Percentiles rank a stretch among this genome's conserved stretches.
phyloP scores from a whole-genome alignment of 768 basidiomycete genomes.

The Lactifluus subvellereus region DNA sequence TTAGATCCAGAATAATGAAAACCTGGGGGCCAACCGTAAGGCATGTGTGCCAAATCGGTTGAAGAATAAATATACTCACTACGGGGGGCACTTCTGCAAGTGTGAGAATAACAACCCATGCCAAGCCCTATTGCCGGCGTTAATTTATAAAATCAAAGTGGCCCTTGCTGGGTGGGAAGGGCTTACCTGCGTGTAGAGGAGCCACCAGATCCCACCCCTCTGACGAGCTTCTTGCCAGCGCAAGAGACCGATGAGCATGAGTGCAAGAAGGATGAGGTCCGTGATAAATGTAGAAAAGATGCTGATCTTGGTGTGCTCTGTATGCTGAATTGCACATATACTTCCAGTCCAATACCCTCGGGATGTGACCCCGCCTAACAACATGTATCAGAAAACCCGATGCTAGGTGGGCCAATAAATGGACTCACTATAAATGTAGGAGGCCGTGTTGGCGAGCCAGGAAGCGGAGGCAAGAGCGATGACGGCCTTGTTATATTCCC shows the following conservation, averaged over 20 bases:
- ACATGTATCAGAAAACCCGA: neutral
- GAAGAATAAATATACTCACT: slow-evolving; percentile 1
- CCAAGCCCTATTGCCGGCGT: neutral
- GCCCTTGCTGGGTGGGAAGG: neutral
- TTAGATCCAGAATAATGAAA: slow-evolving; percentile 2
- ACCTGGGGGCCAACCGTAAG: neutral
- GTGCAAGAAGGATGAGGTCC: neutral
- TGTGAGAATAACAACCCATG: neutral
- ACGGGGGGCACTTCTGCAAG: slow-evolving; percentile 2
- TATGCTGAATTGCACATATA: neutral
- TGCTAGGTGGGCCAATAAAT: neutral
- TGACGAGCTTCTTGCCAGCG: neutral
- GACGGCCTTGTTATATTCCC: neutral
- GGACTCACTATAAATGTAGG: neutral
- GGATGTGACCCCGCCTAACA: neutral
- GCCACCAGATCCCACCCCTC: neutral
- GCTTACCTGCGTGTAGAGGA: slow-evolving; percentile 5
- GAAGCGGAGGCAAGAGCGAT: neutral
- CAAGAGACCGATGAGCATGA: slow-evolving; percentile 6
- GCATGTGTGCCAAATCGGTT: neutral
- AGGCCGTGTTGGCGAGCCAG: neutral
- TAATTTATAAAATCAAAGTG: neutral
- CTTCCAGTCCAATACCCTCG: neutral
- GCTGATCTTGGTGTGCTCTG: neutral
- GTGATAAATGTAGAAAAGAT: neutral